Evolutionary conservation across 2,329 filamentous ascomycete species (phyloP), one percentile per base, ranked within the genome.

Genomic region (Didymella segeticola): DNA sequence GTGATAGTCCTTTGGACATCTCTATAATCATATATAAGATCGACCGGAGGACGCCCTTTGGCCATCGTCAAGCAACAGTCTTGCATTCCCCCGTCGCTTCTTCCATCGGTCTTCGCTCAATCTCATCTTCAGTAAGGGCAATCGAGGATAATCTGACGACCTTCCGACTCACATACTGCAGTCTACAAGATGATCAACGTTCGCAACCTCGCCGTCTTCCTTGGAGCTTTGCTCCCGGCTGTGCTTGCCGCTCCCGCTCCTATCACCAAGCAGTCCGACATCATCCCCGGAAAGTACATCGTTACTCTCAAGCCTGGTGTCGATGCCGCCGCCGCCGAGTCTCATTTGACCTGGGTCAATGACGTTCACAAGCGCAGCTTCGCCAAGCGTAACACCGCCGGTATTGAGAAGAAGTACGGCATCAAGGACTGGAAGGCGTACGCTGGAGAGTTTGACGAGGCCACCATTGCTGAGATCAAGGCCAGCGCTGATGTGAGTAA

Each of bases 381-480:
- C 12, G 39, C 39, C 51, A 65, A 73, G 56, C 70, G 75, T 57
- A 63, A 68, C 61, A 70, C 64, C 22, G 57, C 41, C 43, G 75
- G 74, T 47, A 63, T 82, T 9, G 75, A 79, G 61, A 75, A 76
- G 59, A 74, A 71, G 12, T 80, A 75, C 66, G 69, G 68, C 33
- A 77, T 81, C 61, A 64, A 71, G 33, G 64, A 70, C 39, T 80
- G 78, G 64, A 76, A 76, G 42, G 79, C 70, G 15, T 81, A 82
- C 47, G 67, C 76, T 11, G 79, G 78, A 29, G 72, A 77, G 33
- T 80, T 82, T 54, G 79, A 81, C 58, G 74, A 74, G n/a, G 71
- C 67, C 27, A 80, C 73, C 19, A 71, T 78, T 26, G 71, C 68
- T 36, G 66, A 72, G 58, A 79, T 82, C 60, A 74, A 57, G 47